phyloP scores from a whole-genome alignment of 2,329 filamentous ascomycete genomes.

The Ceratocystis albifundus region DNA sequence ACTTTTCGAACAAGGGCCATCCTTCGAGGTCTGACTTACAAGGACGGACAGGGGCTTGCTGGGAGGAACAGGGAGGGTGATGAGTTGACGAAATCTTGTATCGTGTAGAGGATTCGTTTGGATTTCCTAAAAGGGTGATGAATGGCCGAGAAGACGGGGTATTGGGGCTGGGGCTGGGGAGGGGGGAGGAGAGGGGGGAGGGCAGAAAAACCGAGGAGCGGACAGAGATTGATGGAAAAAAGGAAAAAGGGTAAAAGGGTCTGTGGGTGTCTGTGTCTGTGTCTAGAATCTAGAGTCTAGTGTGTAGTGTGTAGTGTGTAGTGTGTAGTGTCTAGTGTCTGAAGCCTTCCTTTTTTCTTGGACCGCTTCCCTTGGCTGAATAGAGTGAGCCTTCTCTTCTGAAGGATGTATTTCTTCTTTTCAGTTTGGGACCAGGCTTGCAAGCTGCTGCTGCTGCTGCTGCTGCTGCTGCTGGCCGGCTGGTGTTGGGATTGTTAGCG shows the following conservation, averaged over 20 bases:
- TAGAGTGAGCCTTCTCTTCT: too few species aligned
- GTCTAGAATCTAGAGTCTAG: too few species aligned
- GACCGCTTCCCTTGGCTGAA: not conserved
- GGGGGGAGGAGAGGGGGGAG: not conserved
- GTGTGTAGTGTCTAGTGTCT: not conserved
- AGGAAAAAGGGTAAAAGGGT: not conserved
- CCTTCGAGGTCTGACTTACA: not conserved
- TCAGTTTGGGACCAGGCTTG: too few species aligned
- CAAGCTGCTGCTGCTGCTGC: too few species aligned
- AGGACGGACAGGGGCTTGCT: not conserved
- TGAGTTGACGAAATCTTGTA: not conserved
- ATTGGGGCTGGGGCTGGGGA: not conserved
- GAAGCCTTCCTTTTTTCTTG: not conserved
- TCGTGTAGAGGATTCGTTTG: not conserved
- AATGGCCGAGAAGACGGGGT: constrained; percentile 1
- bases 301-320: too few species aligned
- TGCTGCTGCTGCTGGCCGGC: too few species aligned
- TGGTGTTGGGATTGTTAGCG: not conserved
- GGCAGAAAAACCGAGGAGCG: not conserved
- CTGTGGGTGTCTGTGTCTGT: constrained; percentile 12
- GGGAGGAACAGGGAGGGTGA: not conserved
- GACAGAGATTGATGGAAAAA: not conserved
- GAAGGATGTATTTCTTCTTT: too few species aligned
- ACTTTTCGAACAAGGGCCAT: not conserved
- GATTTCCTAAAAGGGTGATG: not conserved